phyloP scores from a whole-genome alignment of 768 basidiomycete genomes.

The Tremella mesenterica region DNA sequence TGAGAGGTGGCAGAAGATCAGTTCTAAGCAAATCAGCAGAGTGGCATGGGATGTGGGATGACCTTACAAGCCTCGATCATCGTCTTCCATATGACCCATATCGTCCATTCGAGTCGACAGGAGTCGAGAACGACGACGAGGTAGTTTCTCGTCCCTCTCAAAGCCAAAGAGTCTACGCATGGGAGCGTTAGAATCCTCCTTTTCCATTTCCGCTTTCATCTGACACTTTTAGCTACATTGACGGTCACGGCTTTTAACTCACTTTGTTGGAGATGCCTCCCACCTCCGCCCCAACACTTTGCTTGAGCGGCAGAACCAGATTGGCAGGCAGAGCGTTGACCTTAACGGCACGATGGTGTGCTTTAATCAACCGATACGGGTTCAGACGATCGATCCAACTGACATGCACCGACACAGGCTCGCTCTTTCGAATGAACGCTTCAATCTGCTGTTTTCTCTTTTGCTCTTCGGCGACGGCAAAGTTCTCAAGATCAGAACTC shows the following conservation, averaged over 20 bases:
- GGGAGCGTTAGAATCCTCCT: constrained; percentile 18
- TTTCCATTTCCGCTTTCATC: neutral
- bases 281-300: constrained; percentile 50
- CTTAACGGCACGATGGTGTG: constrained; percentile 62
- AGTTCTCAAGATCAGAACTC: constrained; percentile 51
- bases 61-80: constrained; percentile 35
- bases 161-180: constrained; percentile 28
- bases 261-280: constrained; percentile 11
- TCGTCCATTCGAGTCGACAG: constrained; percentile 9
- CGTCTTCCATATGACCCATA: constrained; percentile 18
- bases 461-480: constrained; percentile 79
- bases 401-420: constrained; percentile 44
- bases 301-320: constrained; percentile 70
- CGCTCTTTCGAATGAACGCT: constrained; percentile 51
- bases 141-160: constrained; percentile 13
- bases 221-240: neutral
- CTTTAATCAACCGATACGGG: constrained; percentile 74
- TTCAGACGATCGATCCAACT: constrained; percentile 70
- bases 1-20: constrained; percentile 28
- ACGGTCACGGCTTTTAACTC: neutral
- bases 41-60: neutral
- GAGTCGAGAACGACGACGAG: constrained; percentile 3
- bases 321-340: constrained; percentile 65
- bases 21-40: constrained; percentile 17
- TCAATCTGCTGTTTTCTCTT: constrained; percentile 75